A percentile compares a stretch with the other conserved stretches of the same genome.
These are phyloP conservation scores for Clavispora carvajalis DNA, from an alignment of 805 yeast genomes.

Conservation along the genomic window DNA sequence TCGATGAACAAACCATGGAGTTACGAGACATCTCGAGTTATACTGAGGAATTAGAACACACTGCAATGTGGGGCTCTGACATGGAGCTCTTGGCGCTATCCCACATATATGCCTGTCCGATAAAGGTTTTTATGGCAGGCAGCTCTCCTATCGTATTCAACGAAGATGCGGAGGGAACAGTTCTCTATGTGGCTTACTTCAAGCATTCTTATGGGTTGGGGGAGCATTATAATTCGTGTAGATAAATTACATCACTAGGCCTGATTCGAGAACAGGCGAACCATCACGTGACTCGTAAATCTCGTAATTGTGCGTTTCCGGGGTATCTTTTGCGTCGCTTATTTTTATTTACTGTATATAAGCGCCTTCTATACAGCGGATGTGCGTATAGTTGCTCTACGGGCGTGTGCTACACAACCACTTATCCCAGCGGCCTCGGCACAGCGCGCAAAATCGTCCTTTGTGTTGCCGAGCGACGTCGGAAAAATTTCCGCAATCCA, in stretches of 20 bases:
- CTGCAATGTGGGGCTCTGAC: conserved; percentile 96
- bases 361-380: background rate
- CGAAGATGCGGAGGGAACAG: conserved; percentile 48
- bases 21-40: conserved; percentile 65
- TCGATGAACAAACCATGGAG: conserved; percentile 69
- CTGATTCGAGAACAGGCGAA: no score
- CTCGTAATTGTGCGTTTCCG: background rate
- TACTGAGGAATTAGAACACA: conserved; percentile 58
- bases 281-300: background rate
- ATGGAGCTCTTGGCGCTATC: conserved; percentile 83
- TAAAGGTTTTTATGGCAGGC: conserved; percentile 76
- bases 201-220: conserved; percentile 86
- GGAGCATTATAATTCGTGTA: conserved; percentile 83
- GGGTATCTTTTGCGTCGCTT: background rate
- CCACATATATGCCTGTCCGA: conserved; percentile 62
- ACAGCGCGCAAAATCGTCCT: background rate
- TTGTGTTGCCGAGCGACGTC: background rate
- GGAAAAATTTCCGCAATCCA: background rate
- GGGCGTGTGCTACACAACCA: background rate
- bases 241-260: conserved; percentile 7
- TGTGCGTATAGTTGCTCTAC: background rate
- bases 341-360: background rate
- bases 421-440: no score
- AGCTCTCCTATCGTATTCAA: conserved; percentile 61
- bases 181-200: conserved; percentile 71